These are phyloP conservation scores for Mycena sp. DNA, from an alignment of 1,284 basidiomycete species.

Conservation along the genomic window DNA sequence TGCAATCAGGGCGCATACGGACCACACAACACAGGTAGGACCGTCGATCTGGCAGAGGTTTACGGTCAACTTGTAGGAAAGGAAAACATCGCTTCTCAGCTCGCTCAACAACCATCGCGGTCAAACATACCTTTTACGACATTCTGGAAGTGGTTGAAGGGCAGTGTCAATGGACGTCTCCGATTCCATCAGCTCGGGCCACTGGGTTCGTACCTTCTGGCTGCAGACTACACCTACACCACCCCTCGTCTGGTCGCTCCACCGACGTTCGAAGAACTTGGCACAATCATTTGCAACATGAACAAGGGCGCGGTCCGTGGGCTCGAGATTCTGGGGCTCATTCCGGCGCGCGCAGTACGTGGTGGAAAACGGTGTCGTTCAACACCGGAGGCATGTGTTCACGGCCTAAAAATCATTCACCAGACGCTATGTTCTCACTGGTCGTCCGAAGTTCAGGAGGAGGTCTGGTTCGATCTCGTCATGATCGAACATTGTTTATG, in stretches of 20 bases:
- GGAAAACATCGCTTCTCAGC: background rate
- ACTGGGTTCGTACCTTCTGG: conserved; percentile 13
- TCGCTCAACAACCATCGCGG: background rate
- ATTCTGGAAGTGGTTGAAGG: conserved; percentile 2
- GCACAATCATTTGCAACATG: background rate
- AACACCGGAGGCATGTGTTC: background rate
- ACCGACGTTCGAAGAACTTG: conserved; percentile 15
- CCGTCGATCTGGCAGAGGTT: background rate
- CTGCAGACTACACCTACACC: conserved; percentile 25
- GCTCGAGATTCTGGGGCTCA: conserved; percentile 14
- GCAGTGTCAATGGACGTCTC: background rate
- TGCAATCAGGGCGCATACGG: conserved; percentile 14
- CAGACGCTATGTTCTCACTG: background rate
- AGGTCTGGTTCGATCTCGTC: conserved; percentile 9
- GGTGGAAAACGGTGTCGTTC: background rate
- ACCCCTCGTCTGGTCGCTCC: conserved; percentile 4
- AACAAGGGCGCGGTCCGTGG: conserved; percentile 20
- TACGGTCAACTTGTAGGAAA: background rate
- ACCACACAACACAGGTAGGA: background rate
- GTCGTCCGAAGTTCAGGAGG: background rate
- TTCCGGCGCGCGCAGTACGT: background rate
- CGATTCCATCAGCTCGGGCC: conserved; percentile 17
- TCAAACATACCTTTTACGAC: too few species aligned
- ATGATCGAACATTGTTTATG: conserved; percentile 24
- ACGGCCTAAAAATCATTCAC: conserved; percentile 5